Conservation (phyloP, 163 green algal species). For the Scenedesmus sp. region DNA sequence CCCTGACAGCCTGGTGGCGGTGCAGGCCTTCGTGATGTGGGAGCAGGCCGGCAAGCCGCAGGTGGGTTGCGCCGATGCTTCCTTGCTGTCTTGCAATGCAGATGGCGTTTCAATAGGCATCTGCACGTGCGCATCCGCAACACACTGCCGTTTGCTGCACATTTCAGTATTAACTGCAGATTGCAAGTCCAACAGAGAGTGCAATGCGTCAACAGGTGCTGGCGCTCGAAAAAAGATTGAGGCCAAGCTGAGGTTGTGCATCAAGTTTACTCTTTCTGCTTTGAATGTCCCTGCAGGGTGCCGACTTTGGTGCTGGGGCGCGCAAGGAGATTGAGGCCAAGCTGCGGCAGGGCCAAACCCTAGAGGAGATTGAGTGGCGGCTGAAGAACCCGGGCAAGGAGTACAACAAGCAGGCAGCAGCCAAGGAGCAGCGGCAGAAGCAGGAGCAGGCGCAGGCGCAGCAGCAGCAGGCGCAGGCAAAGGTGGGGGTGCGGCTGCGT, state of each 20-base stretch:
- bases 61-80: constrained; percentile 1
- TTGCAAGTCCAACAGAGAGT: background rate
- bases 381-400: constrained; percentile 50
- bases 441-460: constrained; percentile 31
- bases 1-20: constrained; percentile 74
- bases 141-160: background rate
- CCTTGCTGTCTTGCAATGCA: background rate
- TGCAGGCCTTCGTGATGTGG: constrained; percentile 94
- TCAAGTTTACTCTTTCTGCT: constrained; percentile 41
- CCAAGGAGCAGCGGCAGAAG: constrained; percentile 38
- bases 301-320: constrained; percentile 68
- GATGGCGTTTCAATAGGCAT: background rate
- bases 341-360: constrained; percentile 36
- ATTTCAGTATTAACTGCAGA: background rate
- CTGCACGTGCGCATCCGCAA: background rate
- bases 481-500: background rate
- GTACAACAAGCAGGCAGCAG: background rate
- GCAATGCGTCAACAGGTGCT: constrained; percentile 4
- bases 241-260: constrained; percentile 35
- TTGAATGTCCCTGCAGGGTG: constrained; percentile 12
- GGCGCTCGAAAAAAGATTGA: constrained; percentile 63
- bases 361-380: constrained; percentile 56
- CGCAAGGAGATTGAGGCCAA: constrained; percentile 60
- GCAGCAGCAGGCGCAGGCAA: constrained; percentile 13
- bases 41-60: constrained; percentile 86